Conservation (phyloP, 805 yeast genomes). For the Yarrowia sp. region DNA sequence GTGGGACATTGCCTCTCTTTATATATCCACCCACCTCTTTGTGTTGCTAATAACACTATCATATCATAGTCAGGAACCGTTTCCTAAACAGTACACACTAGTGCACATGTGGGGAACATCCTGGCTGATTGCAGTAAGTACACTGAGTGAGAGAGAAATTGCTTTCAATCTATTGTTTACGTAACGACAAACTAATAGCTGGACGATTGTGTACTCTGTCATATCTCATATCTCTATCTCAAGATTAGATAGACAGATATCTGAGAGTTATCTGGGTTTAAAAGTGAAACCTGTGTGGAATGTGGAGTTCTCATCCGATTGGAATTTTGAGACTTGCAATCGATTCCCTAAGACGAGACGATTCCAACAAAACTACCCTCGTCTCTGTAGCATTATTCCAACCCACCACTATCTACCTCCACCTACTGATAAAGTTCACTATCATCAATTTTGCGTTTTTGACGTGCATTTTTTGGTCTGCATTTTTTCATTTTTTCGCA, state of each 20-base stretch:
- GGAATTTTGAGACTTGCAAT: no score
- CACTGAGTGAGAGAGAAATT: no score
- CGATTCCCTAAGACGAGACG: no score
- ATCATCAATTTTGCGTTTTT: background rate
- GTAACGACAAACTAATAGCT: no score
- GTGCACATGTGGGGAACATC: background rate
- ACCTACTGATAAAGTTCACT: background rate
- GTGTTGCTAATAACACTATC: no score
- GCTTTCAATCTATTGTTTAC: no score
- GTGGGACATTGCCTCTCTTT: background rate
- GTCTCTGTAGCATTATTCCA: background rate
- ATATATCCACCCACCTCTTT: background rate
- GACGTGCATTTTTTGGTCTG: background rate
- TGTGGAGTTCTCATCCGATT: no score
- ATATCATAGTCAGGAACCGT: background rate
- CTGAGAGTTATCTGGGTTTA: no score
- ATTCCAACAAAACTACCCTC: background rate
- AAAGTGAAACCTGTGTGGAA: no score
- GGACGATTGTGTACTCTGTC: background rate
- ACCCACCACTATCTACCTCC: no score
- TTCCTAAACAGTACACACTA: conserved; percentile 1
- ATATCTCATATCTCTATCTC: conserved; percentile 1
- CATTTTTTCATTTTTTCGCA: background rate
- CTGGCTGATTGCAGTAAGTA: no score
- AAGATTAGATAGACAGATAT: conserved; percentile 12